These are phyloP conservation scores for Gaeumannomyces tritici DNA, from an alignment of 2,329 filamentous ascomycete species.

Conservation along the genomic window DNA sequence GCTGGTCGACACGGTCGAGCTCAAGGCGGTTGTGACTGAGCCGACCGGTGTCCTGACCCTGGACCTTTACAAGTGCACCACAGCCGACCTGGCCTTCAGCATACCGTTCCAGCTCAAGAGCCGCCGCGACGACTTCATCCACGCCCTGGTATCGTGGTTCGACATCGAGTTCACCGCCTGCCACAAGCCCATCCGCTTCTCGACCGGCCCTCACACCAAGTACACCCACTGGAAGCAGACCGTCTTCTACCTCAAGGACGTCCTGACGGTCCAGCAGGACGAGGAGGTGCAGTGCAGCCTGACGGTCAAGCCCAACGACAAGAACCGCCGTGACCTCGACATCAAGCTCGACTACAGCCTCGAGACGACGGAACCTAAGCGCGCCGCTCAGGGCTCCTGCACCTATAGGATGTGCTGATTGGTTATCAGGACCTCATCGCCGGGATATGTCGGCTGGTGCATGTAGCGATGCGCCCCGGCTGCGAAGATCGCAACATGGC, in stretches of 20 bases:
- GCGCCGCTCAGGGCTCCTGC: conserved; percentile 59
- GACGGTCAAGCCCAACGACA: conserved; percentile 78
- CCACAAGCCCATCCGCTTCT: conserved; percentile 97
- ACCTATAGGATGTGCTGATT: conserved; percentile 70
- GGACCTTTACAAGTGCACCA: conserved; percentile 84
- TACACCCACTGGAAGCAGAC: conserved; percentile 99
- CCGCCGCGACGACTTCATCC: conserved; percentile 87
- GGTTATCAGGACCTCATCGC: neutral
- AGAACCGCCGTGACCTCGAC: conserved; percentile 92
- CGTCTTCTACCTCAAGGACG: conserved; percentile 92
- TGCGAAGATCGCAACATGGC: neutral
- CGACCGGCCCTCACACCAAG: conserved; percentile 93
- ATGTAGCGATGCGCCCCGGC: neutral
- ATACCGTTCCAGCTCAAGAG: conserved; percentile 66
- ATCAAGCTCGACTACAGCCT: conserved; percentile 79
- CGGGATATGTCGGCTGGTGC: neutral
- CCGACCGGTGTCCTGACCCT: conserved; percentile 76
- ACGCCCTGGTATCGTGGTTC: conserved; percentile 97
- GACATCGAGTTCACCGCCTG: conserved; percentile 97
- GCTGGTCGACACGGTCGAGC: conserved; percentile 92
- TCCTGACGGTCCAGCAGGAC: conserved; percentile 81
- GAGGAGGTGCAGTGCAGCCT: conserved; percentile 69
- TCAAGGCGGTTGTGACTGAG: conserved; percentile 95
- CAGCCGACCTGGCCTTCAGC: conserved; percentile 74
- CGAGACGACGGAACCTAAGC: conserved; percentile 62